Base-by-base conservation (phyloP, 2,329 filamentous ascomycete species). In the Alternaria solani region DNA sequence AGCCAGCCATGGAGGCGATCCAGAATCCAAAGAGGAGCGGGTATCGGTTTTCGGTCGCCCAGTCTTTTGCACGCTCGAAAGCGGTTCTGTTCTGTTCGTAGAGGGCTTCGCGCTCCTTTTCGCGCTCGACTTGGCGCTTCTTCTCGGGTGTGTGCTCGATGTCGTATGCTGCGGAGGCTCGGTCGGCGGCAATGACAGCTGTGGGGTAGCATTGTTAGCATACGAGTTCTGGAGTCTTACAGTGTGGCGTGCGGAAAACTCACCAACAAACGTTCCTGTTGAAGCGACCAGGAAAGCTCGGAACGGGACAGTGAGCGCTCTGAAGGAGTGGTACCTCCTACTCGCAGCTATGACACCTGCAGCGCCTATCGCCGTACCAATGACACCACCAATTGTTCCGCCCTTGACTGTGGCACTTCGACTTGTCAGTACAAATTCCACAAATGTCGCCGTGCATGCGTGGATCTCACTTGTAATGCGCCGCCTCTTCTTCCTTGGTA, bases 201-300 rank as follows among this genome's bases (percentile, higher is more conserved):
- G 62, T 28, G 30, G 2, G 30, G n/a, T n/a, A 46, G 12, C 9
- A n/a, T 38, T 32, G 57, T 73, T 55, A 75, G 63, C 36, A 62
- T 41, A 11, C 5, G 26, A 28, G 23, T 23, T 41, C n/a, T 14
- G 28, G 28, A 16, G 9, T 25, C 5, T 42, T 20, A 42, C 39
- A 4, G 25, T 34, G n/a, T 8, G 18, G 16, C 28, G 12, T 36
- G 38, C 18, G 32, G 16, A 32, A 20, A 67, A 67, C 79, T 32
- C 74, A 83, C 93, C 90, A 65, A 88, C 85, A 76, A 97, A 97
- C 4, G 95, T 97, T 48, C 87, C 89, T 11, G 88, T 79, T 8
- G 93, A 96, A 44, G 91, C 90, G 66, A 95, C 87, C 64, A 98
- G 88, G 87, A 98, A 99, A 55, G 92, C 85, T 69, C 93, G 92